Evolutionary conservation across 176 grass and related monocot species (phyloP).

Genomic region (Bonia amplexicaulis): DNA sequence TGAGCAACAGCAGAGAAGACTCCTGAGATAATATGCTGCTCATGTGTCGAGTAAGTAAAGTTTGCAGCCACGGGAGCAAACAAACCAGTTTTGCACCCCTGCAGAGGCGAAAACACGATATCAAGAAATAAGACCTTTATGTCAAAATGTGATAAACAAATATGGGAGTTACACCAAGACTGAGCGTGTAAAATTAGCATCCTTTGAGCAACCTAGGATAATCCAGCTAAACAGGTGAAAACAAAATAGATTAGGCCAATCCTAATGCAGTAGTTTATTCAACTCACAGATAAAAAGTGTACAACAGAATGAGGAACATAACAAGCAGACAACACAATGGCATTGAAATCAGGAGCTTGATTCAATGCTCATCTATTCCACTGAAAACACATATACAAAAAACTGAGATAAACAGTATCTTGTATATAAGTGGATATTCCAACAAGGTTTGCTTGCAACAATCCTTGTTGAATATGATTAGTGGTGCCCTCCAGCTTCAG

Average conservation of each 20-base stretch:
- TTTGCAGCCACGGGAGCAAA: conserved; percentile 74
- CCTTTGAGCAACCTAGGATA: not conserved
- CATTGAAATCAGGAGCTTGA: not conserved
- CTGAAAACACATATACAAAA: not conserved
- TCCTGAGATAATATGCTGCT: conserved; percentile 81
- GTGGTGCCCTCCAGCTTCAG: not conserved
- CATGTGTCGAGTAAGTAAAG: conserved; percentile 65
- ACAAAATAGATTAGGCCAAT: not conserved
- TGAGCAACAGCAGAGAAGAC: conserved; percentile 73
- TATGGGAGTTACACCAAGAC: not conserved
- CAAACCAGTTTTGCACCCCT: conserved; percentile 69
- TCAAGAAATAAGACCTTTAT: not conserved
- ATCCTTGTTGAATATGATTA: conserved; percentile 1
- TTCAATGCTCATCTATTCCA: not conserved
- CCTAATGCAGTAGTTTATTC: not conserved
- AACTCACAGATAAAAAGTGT: not conserved
- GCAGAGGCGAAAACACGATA: not conserved
- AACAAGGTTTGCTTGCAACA: not conserved
- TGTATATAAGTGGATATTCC: not conserved
- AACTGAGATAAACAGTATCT: not conserved
- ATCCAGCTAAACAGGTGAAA: not conserved
- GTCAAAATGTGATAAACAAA: not conserved
- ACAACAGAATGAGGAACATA: not conserved
- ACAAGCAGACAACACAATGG: not conserved
- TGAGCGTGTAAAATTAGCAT: not conserved